Base-by-base conservation (phyloP, 148 eudicot genomes). In the Oxyria digyna region DNA sequence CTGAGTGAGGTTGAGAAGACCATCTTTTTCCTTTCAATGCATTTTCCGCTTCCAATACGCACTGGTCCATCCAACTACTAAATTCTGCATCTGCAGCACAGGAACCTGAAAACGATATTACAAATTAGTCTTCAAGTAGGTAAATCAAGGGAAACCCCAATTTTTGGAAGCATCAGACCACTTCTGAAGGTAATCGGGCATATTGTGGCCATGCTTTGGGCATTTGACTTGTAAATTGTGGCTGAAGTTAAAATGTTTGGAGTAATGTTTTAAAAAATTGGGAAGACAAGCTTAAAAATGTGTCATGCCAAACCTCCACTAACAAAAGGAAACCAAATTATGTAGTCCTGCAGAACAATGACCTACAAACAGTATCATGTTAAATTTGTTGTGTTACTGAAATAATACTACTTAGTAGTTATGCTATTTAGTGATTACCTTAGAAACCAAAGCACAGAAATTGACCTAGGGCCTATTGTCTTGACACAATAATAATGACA, bases 1-100 rank as follows among this genome's bases (percentile, higher is more conserved):
- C 21, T 45, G 78, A 67, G 74, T 85, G 87, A 27, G 96, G 91
- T 54, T 86, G 91, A 42, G 96, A 88, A 63, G 88, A 81, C 96
- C 91, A 88, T 76, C 84, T 76, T 68, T 85, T 84, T 50, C 75
- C 77, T 55, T 86, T 88, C 69, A 74, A 76, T 46, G 72, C 79
- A 72, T 68, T 73, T 55, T 84, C 87, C 13, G 81, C 73, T 75
- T 84, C 91, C 31, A 74, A 81, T 37, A 80, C 74, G 62, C 78
- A 50, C 37, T 74, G 86, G 33, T 86, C 91, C 59, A 78, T 66
- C 87, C 85, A 88, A 40, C 63, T 49, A 14, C 45, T 20, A 37
- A 69, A 71, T 15, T 62, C 74, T 38, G 38, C 4, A n/a, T 71
- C 96, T 14, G 91, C 83, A 46, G 79, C 83, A 46, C 85, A 81